A percentile compares a stretch with the other conserved stretches of the same genome.
phyloP scores from a whole-genome alignment of 2,329 filamentous ascomycete genomes.

The Thermothelomyces thermophilus region DNA sequence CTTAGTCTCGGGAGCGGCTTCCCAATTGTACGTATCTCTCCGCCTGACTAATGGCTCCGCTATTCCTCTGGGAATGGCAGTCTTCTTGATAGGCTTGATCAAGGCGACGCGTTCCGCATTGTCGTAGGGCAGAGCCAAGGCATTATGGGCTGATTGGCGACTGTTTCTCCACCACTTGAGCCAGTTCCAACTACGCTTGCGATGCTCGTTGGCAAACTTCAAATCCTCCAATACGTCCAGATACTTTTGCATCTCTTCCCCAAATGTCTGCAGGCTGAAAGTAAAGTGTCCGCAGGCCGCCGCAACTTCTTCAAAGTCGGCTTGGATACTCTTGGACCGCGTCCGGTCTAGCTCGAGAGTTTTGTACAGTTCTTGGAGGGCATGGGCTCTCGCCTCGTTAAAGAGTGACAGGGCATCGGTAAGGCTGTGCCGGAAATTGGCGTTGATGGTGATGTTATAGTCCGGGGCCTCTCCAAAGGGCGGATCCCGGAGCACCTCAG shows the following conservation, averaged over 20 bases:
- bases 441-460: conserved; percentile 66
- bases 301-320: conserved; percentile 93
- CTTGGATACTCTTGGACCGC: conserved; percentile 68
- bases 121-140: conserved; percentile 28
- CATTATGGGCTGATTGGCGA: conserved; percentile 12
- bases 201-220: conserved; percentile 61
- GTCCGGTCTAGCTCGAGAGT: conserved; percentile 66
- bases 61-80: conserved; percentile 50
- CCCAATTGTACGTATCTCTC: conserved; percentile 51
- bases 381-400: conserved; percentile 64
- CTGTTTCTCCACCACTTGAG: conserved; percentile 62
- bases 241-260: conserved; percentile 79
- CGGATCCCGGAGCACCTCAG: conserved; percentile 79
- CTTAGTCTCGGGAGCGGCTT: conserved; percentile 40
- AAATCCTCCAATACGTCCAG: conserved; percentile 80
- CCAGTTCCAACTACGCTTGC: conserved; percentile 72
- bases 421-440: conserved; percentile 73
- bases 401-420: conserved; percentile 75
- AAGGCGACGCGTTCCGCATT: conserved; percentile 40
- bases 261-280: conserved; percentile 84
- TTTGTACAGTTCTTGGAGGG: conserved; percentile 72
- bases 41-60: conserved; percentile 46
- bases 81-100: conserved; percentile 44
- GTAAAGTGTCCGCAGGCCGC: conserved; percentile 97
- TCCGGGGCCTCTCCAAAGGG: conserved; percentile 67